Percentiles rank a stretch among this genome's conserved stretches.
phyloP scores from a whole-genome alignment of 306 rosid genomes.

The Sphenostylis stenocarpa region DNA sequence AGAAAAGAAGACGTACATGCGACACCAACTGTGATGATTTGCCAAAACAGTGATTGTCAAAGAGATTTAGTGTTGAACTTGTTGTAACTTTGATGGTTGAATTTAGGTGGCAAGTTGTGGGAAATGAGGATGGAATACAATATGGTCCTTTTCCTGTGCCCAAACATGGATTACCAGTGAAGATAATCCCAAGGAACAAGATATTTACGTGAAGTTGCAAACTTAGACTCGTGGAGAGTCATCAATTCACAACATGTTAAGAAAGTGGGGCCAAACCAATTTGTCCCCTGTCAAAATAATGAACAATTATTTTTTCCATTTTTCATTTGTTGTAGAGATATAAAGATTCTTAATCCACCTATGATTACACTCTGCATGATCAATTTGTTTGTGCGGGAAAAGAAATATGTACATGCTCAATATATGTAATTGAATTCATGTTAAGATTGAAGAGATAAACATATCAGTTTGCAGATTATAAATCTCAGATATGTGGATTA shows the following conservation, averaged over 20 bases:
- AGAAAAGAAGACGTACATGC: too few species aligned
- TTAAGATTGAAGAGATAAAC: not conserved
- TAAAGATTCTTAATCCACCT: slow-evolving; percentile 28
- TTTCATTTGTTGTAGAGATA: slow-evolving; percentile 33
- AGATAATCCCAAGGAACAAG: slow-evolving; percentile 49
- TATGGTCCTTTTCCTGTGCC: slow-evolving; percentile 96
- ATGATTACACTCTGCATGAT: slow-evolving; percentile 15
- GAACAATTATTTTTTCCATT: not conserved
- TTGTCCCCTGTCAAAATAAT: slow-evolving; percentile 23
- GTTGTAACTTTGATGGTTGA: slow-evolving; percentile 7
- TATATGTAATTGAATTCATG: slow-evolving; percentile 20
- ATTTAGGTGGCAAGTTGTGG: slow-evolving; percentile 72
- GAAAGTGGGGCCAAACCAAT: slow-evolving; percentile 41
- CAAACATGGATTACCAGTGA: slow-evolving; percentile 75
- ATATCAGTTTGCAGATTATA: not conserved
- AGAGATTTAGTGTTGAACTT: slow-evolving; percentile 14
- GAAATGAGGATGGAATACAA: slow-evolving; percentile 70
- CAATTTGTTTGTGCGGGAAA: slow-evolving; percentile 31
- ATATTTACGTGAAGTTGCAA: slow-evolving; percentile 25
- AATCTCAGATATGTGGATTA: not conserved
- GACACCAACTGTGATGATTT: not conserved
- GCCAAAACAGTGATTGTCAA: not conserved
- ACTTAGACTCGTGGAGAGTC: slow-evolving; percentile 1
- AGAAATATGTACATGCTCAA: not conserved
- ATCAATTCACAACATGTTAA: slow-evolving; percentile 33